Conservation (phyloP, 2,329 filamentous ascomycete genomes). For the Fusarium sp. region DNA sequence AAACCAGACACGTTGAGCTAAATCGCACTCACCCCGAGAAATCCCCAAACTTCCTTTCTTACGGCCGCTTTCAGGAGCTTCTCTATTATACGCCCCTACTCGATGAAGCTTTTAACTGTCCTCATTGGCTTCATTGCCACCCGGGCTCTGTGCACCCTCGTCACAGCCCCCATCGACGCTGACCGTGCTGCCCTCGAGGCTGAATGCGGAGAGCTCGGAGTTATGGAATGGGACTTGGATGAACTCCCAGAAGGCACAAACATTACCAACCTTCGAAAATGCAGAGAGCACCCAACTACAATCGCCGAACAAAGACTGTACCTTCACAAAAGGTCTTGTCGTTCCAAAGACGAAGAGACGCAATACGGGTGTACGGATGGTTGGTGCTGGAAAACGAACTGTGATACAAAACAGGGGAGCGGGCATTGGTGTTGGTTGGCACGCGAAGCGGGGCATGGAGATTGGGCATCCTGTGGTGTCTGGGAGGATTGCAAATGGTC, state of each 20-base stretch:
- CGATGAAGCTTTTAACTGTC: not conserved
- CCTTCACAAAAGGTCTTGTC: not conserved
- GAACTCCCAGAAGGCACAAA: not conserved
- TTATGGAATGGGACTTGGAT: not conserved
- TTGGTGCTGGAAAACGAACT: not conserved
- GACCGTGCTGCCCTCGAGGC: not conserved
- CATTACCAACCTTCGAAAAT: not conserved
- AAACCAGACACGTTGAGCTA: not conserved
- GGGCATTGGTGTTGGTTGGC: conserved; percentile 1
- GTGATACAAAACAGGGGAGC: not conserved
- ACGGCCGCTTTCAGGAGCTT: not conserved
- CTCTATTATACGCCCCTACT: not conserved
- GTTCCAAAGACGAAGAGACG: not conserved
- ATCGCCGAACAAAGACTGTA: not conserved
- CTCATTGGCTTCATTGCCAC: not conserved
- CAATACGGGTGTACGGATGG: not conserved
- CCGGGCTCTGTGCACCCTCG: not conserved
- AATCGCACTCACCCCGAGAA: not conserved
- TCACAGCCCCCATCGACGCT: not conserved
- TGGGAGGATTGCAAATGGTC: not conserved
- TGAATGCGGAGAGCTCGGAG: not conserved
- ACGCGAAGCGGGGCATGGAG: conserved; percentile 22
- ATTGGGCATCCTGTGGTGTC: not conserved
- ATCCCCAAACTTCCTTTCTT: not conserved
- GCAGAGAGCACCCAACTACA: not conserved